Evolutionary conservation across 2,329 filamentous ascomycete species (phyloP).

Genomic region (Penicillium sp.): DNA sequence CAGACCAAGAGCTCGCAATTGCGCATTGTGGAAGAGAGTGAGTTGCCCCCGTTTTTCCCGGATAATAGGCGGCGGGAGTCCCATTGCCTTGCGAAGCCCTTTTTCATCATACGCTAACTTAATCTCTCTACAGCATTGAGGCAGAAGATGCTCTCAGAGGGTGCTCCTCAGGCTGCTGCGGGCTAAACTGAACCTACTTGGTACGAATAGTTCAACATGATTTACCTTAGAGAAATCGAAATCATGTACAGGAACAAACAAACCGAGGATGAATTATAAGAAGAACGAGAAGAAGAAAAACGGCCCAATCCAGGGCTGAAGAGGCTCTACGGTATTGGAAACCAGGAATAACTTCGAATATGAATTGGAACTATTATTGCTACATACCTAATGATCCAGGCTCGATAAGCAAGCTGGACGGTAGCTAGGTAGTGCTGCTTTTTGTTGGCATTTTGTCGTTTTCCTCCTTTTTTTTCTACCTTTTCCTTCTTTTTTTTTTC

Average conservation of each 20-base stretch:
- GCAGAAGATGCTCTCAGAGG: constrained; percentile 50
- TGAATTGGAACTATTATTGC: not conserved
- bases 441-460: not conserved
- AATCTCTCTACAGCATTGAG: constrained; percentile 43
- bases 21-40: constrained; percentile 84
- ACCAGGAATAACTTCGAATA: not conserved
- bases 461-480: not conserved
- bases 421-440: not conserved
- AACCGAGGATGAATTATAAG: not conserved
- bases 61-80: not conserved
- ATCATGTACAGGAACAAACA: not conserved
- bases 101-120: constrained; percentile 19
- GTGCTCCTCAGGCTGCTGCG: constrained; percentile 31
- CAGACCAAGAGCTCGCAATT: constrained; percentile 79
- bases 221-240: constrained; percentile 1
- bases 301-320: not conserved
- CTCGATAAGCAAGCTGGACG: not conserved
- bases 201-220: not conserved
- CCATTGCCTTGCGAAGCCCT: not conserved
- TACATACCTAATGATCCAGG: not conserved
- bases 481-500: not conserved
- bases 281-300: not conserved
- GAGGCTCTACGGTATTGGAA: not conserved
- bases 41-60: constrained; percentile 20
- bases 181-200: constrained; percentile 4